Evolutionary conservation across 306 rosid species (phyloP).

Genomic region (barrel medic (Medicago truncatula)): MtrunA17r5.0-ANR NC_053043.1:1373001-1373500

Average conservation of each 20-base stretch:
- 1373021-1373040: constrained; percentile 3
- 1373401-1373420: constrained; percentile 80
- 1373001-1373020: not conserved
- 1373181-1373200: not conserved
- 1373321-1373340: constrained; percentile 32
- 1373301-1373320: constrained; percentile 20
- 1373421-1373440: constrained; percentile 81
- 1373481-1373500: constrained; percentile 83
- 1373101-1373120: not conserved
- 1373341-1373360: constrained; percentile 40
- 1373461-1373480: constrained; percentile 72
- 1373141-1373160: not conserved
- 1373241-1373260: not conserved
- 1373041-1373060: too few relatives aligned
- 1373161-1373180: not conserved
- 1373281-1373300: not conserved
- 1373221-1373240: not conserved
- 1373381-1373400: constrained; percentile 79
- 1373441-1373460: constrained; percentile 73
- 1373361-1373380: constrained; percentile 71
- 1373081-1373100: too few relatives aligned
- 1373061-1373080: too few relatives aligned
- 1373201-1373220: not conserved
- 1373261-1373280: not conserved
- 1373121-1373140: not conserved